phyloP scores from a whole-genome alignment of 2,329 filamentous ascomycete species.

The Trichoderma semiorbis region DNA sequence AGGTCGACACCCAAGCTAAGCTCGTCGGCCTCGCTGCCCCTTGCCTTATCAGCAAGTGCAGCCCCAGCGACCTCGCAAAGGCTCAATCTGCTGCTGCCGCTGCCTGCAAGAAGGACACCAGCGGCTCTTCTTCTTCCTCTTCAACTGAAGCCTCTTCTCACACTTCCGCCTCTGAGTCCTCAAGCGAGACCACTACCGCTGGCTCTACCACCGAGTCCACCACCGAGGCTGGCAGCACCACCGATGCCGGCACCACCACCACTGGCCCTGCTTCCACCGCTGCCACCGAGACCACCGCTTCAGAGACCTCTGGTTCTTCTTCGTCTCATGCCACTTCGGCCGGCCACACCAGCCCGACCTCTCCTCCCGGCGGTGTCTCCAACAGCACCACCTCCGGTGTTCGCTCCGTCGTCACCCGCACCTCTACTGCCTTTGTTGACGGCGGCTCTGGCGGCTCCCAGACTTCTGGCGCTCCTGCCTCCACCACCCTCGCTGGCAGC shows the following conservation, averaged over 20 bases:
- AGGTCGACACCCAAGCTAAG: slow-evolving; percentile 30
- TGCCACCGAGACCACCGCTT: background rate
- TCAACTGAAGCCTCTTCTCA: background rate
- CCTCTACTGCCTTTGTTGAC: slow-evolving; percentile 20
- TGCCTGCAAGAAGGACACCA: slow-evolving; percentile 27
- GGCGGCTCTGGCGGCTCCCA: slow-evolving; percentile 22
- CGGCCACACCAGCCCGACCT: slow-evolving; percentile 4
- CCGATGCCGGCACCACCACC: slow-evolving; percentile 1
- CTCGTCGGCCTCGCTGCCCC: slow-evolving; percentile 29
- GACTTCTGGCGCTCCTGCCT: slow-evolving; percentile 6
- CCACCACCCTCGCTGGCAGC: slow-evolving; percentile 19
- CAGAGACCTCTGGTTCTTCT: background rate
- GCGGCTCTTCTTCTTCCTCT: background rate
- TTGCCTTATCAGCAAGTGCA: slow-evolving; percentile 37
- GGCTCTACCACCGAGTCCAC: slow-evolving; percentile 13
- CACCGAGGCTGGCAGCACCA: background rate
- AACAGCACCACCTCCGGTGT: slow-evolving; percentile 17
- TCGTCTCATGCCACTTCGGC: slow-evolving; percentile 8
- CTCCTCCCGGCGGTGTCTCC: background rate
- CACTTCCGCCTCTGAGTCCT: background rate
- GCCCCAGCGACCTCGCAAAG: slow-evolving; percentile 28
- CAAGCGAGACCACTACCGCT: background rate
- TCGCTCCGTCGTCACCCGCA: slow-evolving; percentile 17
- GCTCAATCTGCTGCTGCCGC: slow-evolving; percentile 32
- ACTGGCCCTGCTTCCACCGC: background rate